These are phyloP conservation scores for Gentiana dahurica DNA, from an alignment of 257 asterid genomes.

Conservation along the genomic window DNA sequence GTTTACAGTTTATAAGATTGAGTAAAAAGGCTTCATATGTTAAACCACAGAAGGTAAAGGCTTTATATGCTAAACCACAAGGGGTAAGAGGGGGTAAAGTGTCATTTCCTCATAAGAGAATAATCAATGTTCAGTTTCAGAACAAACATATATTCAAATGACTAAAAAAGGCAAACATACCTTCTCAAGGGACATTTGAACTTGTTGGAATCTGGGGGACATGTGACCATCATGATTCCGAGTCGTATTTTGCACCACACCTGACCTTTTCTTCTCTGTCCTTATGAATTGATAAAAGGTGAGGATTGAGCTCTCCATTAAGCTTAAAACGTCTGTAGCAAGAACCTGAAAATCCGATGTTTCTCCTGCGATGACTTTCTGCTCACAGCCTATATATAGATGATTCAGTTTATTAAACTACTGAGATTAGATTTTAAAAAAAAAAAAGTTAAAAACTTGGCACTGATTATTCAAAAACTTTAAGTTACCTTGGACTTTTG, in stretches of 20 bases:
- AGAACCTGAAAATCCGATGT: slow-evolving; percentile 32
- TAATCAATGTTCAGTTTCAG: neutral
- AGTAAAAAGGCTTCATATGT: neutral
- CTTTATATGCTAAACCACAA: too few relatives aligned
- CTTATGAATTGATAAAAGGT: slow-evolving; percentile 62
- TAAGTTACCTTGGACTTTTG: slow-evolving; percentile 66
- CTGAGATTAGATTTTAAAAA: too few relatives aligned
- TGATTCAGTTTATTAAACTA: too few relatives aligned
- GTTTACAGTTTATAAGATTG: slow-evolving; percentile 1
- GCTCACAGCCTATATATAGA: slow-evolving; percentile 47
- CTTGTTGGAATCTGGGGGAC: slow-evolving; percentile 66
- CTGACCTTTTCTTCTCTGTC: slow-evolving; percentile 65
- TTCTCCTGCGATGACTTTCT: slow-evolving; percentile 37
- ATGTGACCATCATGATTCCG: slow-evolving; percentile 55
- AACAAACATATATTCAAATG: neutral
- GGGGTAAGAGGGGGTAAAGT: too few relatives aligned
- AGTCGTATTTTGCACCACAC: slow-evolving; percentile 35
- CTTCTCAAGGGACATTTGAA: slow-evolving; percentile 70
- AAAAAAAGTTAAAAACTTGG: too few relatives aligned
- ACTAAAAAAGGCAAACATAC: slow-evolving; percentile 15
- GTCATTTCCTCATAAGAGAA: too few relatives aligned
- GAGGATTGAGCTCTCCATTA: slow-evolving; percentile 64
- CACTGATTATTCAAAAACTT: too few relatives aligned
- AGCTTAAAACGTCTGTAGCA: slow-evolving; percentile 50
- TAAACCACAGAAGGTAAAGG: too few relatives aligned